Percentiles rank a stretch among this genome's conserved stretches.
These are phyloP conservation scores for Tylopilus rubrobrunneus DNA, from an alignment of 768 basidiomycete species.

Conservation along the genomic window DNA sequence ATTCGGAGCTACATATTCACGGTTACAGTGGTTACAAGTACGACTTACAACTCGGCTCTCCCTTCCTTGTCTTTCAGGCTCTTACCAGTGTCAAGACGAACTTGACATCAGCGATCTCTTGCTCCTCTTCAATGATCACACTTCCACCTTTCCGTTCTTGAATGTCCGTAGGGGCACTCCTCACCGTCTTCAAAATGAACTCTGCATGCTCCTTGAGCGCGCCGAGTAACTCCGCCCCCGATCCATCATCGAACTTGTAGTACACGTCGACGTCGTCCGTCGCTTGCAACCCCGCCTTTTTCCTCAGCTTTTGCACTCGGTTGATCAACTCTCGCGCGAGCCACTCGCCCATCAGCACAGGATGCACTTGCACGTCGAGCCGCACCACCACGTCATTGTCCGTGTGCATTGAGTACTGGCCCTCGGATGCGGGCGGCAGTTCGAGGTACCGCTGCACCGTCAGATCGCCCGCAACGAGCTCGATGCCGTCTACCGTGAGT, in stretches of 20 bases:
- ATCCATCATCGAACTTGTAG: conserved; percentile 72
- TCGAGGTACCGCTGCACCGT: conserved; percentile 90
- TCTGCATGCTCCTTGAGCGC: conserved; percentile 68
- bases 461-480: conserved; percentile 87
- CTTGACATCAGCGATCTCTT: conserved; percentile 77
- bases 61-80: conserved; percentile 10
- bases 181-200: conserved; percentile 68
- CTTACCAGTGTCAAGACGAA: conserved; percentile 67
- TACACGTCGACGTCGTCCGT: conserved; percentile 91
- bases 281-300: conserved; percentile 92
- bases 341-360: conserved; percentile 85
- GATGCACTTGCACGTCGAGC: conserved; percentile 83
- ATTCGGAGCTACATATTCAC: too few species aligned
- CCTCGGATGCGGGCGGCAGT: conserved; percentile 54
- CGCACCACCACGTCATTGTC: conserved; percentile 94
- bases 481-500: conserved; percentile 84
- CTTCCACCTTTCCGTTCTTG: conserved; percentile 46
- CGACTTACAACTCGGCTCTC: neutral
- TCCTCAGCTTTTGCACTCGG: conserved; percentile 90
- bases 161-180: conserved; percentile 63
- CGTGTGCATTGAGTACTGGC: conserved; percentile 76
- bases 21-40: neutral
- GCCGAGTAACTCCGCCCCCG: conserved; percentile 56
- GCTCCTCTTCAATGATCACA: conserved; percentile 79
- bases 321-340: conserved; percentile 87